Evolutionary conservation across 2,329 filamentous ascomycete genomes (phyloP), one percentile per base, ranked within the genome.

Genomic region (Saccharata proteae): DNA sequence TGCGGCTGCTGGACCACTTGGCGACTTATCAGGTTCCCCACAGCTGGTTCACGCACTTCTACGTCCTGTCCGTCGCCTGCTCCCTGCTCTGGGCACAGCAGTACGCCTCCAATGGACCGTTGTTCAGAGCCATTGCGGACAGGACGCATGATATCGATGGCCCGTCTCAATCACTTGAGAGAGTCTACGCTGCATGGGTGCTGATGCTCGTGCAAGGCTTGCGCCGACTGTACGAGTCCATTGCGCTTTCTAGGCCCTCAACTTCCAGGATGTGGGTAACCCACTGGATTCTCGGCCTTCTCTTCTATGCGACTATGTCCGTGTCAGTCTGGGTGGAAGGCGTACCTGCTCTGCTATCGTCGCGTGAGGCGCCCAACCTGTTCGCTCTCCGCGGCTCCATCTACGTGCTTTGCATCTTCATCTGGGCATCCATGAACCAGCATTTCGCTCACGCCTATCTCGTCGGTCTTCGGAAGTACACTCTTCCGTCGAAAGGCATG

Each of bases 11-110:
- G 37, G 70, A 75, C 43, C 50, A 49, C 35, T 46, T 70, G 13
- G 65, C 70, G 19, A 58, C 54, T 21, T 52, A 69, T 42, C 71
- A 72, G 49, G 78, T 94, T 20, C 85, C 88, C 14, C 90, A 96
- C 58, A 70, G 70, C 39, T 96, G 82, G 76, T 96, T 96, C 55
- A 69, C 67, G 25, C 80, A 90, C 44, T 96, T 93, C 59, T 96
- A 98, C 53, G 49, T 80, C 32, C 52, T 75, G 20, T 88, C 82
- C 3, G 58, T 85, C 4, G 49, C 61, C 2, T 75, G 72, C 37
- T 86, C 82, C 1, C 46, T 73, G 4, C 80, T 86, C 52, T 94
- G 86, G 84, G 70, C 66, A 0, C 54, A 58, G 42, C 77, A 86
- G 52, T 69, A 80, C 32, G 40, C 70, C 15, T 57, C 47, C 16